Evolutionary conservation across 768 basidiomycete species (phyloP).

Genomic region (Suillus subaureus): DNA sequence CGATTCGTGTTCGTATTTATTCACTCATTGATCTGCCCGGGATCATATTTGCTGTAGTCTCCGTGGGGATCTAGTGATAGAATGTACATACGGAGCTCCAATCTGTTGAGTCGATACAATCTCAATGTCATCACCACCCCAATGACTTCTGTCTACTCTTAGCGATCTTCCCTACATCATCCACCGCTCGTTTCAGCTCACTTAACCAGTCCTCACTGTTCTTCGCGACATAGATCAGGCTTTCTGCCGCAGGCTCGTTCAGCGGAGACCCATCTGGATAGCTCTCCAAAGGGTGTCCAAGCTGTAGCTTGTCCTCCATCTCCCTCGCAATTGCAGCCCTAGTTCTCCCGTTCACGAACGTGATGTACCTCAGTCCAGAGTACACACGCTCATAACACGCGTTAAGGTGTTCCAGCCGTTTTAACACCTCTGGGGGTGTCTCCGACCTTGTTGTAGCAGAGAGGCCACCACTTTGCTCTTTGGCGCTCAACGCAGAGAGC

Average conservation of each 20-base stretch:
- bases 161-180: conserved; percentile 77
- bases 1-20: conserved; percentile 3
- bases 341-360: conserved; percentile 87
- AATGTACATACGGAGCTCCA: conserved; percentile 1
- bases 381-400: conserved; percentile 73
- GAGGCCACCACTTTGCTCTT: conserved; percentile 66
- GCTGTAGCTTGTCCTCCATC: conserved; percentile 69
- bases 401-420: conserved; percentile 75
- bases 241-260: conserved; percentile 38
- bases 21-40: background rate
- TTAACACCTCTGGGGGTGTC: conserved; percentile 76
- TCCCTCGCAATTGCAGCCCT: conserved; percentile 73
- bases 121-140: background rate
- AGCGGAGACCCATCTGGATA: conserved; percentile 30
- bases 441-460: conserved; percentile 37
- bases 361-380: conserved; percentile 83
- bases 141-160: conserved; percentile 57
- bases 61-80: background rate
- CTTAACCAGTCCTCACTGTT: conserved; percentile 54
- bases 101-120: background rate
- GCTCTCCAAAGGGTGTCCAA: conserved; percentile 49
- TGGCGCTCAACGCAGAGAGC: conserved; percentile 73
- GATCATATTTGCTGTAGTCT: background rate
- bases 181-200: conserved; percentile 74
- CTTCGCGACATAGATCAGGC: conserved; percentile 39